phyloP scores from a whole-genome alignment of 2,329 filamentous ascomycete species.

The Penicillium sp. region DNA sequence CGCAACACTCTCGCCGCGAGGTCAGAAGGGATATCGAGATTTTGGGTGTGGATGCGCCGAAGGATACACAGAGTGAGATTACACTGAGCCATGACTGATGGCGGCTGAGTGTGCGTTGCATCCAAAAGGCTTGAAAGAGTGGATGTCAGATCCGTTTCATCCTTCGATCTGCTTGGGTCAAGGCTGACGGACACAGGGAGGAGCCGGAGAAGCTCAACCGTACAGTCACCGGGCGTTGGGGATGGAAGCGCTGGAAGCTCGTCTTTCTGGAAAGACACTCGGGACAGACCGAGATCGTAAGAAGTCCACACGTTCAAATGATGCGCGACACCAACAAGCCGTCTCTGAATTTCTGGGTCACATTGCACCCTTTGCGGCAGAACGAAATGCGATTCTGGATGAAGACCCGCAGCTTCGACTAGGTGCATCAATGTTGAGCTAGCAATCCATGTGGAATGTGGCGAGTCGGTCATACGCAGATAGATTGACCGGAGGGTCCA shows the following conservation, averaged over 20 bases:
- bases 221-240: slow-evolving; percentile 48
- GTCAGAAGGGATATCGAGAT: slow-evolving; percentile 44
- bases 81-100: slow-evolving; percentile 53
- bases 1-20: slow-evolving; percentile 49
- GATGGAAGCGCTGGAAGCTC: slow-evolving; percentile 36
- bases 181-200: slow-evolving; percentile 55
- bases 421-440: slow-evolving; percentile 47
- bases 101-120: slow-evolving; percentile 42
- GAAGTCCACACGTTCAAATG: slow-evolving; percentile 61
- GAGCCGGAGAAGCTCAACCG: slow-evolving; percentile 52
- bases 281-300: slow-evolving; percentile 57
- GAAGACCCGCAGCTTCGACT: slow-evolving; percentile 51
- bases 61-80: slow-evolving; percentile 58
- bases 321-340: slow-evolving; percentile 54
- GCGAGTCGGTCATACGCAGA: slow-evolving; percentile 53
- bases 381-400: slow-evolving; percentile 23
- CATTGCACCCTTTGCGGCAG: slow-evolving; percentile 11
- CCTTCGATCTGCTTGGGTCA: slow-evolving; percentile 49
- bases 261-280: slow-evolving; percentile 50
- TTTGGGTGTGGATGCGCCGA: slow-evolving; percentile 54
- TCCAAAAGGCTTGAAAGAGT: slow-evolving; percentile 44
- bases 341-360: slow-evolving; percentile 39
- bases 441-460: slow-evolving; percentile 48
- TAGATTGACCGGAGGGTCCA: slow-evolving; percentile 57
- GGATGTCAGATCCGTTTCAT: slow-evolving; percentile 45